Evolutionary conservation across 345 rosid species (phyloP).

Genomic region (Melaleuca alternifolia): DNA sequence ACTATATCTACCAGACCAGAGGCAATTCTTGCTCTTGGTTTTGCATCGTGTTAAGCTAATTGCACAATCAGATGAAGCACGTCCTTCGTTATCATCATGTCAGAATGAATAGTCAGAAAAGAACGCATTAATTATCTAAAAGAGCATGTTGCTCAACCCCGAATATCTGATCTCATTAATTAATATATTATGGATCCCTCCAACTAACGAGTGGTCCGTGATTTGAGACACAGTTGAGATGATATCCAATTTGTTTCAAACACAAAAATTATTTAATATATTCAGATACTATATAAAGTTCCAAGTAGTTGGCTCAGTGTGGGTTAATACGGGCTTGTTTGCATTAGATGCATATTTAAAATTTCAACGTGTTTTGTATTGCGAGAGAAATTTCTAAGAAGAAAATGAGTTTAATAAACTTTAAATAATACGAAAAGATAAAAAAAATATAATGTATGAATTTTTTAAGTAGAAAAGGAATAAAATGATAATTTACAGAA

Average conservation of each 20-base stretch:
- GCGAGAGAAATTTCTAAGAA: neutral
- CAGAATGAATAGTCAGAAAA: neutral
- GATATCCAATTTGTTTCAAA: neutral
- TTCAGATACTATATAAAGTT: neutral
- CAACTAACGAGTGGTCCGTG: neutral
- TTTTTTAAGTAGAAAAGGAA: neutral
- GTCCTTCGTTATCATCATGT: neutral
- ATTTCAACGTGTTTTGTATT: neutral
- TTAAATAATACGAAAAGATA: neutral
- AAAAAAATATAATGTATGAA: neutral
- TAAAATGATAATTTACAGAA: accelerated
- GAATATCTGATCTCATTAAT: neutral
- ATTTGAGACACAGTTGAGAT: neutral
- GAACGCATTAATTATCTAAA: neutral
- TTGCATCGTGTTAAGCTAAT: neutral
- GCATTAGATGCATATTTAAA: neutral
- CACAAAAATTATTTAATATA: neutral
- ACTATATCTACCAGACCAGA: neutral
- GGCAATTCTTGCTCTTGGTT: neutral
- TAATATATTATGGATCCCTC: neutral
- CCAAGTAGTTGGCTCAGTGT: neutral
- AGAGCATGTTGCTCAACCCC: neutral
- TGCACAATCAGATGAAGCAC: neutral
- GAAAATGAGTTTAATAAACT: neutral
- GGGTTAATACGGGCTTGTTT: neutral